Evolutionary conservation across 306 rosid species (phyloP).

Genomic region (Rubus idaeus): DNA sequence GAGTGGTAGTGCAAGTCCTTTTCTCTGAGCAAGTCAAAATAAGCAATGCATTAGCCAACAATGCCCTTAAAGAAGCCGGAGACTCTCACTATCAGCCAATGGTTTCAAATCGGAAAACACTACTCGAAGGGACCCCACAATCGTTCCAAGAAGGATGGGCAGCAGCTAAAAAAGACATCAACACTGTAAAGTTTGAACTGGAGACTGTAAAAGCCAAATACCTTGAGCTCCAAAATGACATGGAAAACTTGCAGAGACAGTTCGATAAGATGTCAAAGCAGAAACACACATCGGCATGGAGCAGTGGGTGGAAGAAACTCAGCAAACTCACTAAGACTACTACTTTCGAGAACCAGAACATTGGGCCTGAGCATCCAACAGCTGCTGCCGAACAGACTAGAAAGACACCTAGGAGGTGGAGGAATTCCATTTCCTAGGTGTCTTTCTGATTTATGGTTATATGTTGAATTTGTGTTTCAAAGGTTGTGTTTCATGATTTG

Average conservation of each 20-base stretch:
- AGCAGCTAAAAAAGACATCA: constrained; percentile 85
- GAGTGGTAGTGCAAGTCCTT: constrained; percentile 94
- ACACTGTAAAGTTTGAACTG: constrained; percentile 89
- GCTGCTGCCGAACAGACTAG: constrained; percentile 39
- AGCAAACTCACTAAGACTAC: constrained; percentile 75
- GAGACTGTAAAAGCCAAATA: constrained; percentile 83
- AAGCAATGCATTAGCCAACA: constrained; percentile 73
- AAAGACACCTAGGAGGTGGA: constrained; percentile 86
- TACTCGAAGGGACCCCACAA: constrained; percentile 88
- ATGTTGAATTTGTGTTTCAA: too few species aligned
- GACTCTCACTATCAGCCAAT: constrained; percentile 65
- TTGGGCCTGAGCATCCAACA: constrained; percentile 40
- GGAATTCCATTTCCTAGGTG: constrained; percentile 79
- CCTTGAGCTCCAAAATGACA: constrained; percentile 77
- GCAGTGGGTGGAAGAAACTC: constrained; percentile 97
- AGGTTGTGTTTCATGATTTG: too few species aligned
- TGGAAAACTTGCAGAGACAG: constrained; percentile 87
- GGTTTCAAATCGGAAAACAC: constrained; percentile 68
- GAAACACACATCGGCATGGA: constrained; percentile 87
- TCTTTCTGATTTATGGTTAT: too few species aligned
- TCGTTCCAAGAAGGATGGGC: constrained; percentile 99
- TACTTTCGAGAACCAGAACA: constrained; percentile 49
- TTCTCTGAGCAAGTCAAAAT: constrained; percentile 93
- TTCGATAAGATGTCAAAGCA: constrained; percentile 82
- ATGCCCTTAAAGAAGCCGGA: constrained; percentile 47